Conservation (phyloP, 805 yeast species). For the Candida krabiensis region DNA sequence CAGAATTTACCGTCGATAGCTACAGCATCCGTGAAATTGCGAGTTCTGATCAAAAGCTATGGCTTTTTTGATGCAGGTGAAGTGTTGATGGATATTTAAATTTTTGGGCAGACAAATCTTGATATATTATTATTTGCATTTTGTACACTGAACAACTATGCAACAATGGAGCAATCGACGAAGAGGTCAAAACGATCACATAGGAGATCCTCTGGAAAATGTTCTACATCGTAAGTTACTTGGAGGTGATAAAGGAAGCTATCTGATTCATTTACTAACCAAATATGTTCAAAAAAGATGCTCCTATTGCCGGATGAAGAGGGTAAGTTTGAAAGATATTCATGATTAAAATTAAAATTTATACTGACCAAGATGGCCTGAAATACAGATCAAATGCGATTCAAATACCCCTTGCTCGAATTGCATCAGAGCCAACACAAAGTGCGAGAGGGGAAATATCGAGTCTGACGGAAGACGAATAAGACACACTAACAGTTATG, state of each 20-base stretch:
- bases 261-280: background rate
- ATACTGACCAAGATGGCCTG: conserved; percentile 1
- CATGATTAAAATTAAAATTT: background rate
- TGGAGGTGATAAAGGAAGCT: background rate
- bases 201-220: conserved; percentile 2
- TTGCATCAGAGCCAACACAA: conserved; percentile 2
- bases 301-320: conserved; percentile 1
- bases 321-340: conserved; percentile 3
- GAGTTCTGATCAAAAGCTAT: conserved; percentile 1
- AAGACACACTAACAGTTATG: conserved; percentile 4
- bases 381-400: conserved; percentile 2
- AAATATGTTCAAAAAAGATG: background rate
- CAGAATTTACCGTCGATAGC: background rate
- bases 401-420: conserved; percentile 3
- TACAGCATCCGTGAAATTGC: conserved; percentile 2
- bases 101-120: background rate
- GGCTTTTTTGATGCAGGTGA: background rate
- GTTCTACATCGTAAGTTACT: conserved; percentile 2
- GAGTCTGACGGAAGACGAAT: conserved; percentile 4
- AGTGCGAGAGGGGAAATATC: conserved; percentile 1
- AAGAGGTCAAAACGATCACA: conserved; percentile 1
- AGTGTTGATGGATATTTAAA: background rate
- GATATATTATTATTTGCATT: background rate
- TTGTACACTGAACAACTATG: background rate
- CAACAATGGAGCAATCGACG: background rate